Base-by-base conservation (phyloP, 306 rosid species). In the Comarum palustre region DNA sequence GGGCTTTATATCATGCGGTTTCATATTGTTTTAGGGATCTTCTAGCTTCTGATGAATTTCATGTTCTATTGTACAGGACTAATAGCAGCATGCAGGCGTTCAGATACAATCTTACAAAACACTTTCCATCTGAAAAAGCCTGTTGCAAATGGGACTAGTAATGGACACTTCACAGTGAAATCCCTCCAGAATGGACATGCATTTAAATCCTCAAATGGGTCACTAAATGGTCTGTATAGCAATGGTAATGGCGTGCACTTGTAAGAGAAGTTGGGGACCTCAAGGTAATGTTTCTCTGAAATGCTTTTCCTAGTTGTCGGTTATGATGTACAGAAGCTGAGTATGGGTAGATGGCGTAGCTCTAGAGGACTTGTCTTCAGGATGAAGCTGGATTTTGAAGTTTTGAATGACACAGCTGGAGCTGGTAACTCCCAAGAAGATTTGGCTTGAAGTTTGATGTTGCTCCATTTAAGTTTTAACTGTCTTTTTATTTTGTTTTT, bases 271-370 rank as follows among this genome's bases (percentile, higher is more conserved):
- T 71, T 66, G 50, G 58, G 78, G 69, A 3, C 29, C 69, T 73
- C 24, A 59, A 13, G 42, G 69, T 75, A 7, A 66, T 69, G 42
- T 70, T 69, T 74, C 72, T 73, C 75, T 79, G 36, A 81, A 80
- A 83, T 84, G 78, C 82, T 73, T 67, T 55, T 69, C 73, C 79
- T 81, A 73, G 85, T 76, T 82, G 73, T 83, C 86, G 86, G 75
- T 79, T 13, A 27, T 69, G 81, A 64, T 91, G 97, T 91, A 89
- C 92, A 91, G 96, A 83, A 71, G 86, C 80, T 83, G 96, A 87
- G 92, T 67, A 42, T 87, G 87, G 95, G 75, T 89, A 81, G 95
- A 83, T 84, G 84, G 79, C 77, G 60, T 82, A 82, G 85, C 80
- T 78, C 80, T 41, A 68, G 65, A 79, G 86, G 84, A 42, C 78